Evolutionary conservation across 805 yeast genomes (phyloP).

Genomic region (Cyberlindnera americana): DNA sequence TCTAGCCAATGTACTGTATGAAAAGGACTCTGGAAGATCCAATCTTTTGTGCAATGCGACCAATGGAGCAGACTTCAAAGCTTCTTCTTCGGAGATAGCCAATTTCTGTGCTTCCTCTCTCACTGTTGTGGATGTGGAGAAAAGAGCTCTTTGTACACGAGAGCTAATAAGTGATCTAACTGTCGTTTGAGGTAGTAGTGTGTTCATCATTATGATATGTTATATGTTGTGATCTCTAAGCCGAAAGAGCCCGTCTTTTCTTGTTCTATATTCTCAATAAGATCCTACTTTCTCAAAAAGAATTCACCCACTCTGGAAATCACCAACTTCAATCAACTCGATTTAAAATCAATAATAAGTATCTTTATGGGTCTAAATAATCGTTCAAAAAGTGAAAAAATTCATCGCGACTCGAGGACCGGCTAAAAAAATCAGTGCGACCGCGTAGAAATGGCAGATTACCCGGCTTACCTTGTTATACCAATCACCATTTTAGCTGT

Average conservation of each 20-base stretch:
- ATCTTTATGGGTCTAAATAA: no score
- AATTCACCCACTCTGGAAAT: background rate
- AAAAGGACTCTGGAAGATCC: constrained; percentile 52
- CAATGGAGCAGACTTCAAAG: constrained; percentile 63
- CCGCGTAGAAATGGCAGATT: constrained; percentile 2
- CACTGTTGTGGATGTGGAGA: constrained; percentile 8
- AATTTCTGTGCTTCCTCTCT: constrained; percentile 9
- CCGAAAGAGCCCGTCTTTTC: no score
- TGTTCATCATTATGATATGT: constrained; percentile 4
- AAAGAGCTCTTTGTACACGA: constrained; percentile 3
- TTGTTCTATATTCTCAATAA: no score
- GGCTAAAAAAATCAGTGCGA: no score
- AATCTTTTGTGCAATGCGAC: constrained; percentile 78
- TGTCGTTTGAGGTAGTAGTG: constrained; percentile 3
- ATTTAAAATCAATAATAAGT: no score
- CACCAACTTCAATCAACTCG: no score
- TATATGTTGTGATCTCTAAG: background rate
- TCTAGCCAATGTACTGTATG: constrained; percentile 71
- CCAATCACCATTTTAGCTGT: no score
- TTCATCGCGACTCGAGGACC: constrained; percentile 8
- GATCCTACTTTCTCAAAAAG: no score
- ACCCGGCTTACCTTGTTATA: constrained; percentile 4
- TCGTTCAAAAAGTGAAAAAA: constrained; percentile 11
- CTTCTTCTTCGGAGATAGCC: constrained; percentile 46
- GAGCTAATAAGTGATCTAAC: constrained; percentile 5